Conservation (phyloP, 805 yeast genomes). For the Candida silvatica region DNA sequence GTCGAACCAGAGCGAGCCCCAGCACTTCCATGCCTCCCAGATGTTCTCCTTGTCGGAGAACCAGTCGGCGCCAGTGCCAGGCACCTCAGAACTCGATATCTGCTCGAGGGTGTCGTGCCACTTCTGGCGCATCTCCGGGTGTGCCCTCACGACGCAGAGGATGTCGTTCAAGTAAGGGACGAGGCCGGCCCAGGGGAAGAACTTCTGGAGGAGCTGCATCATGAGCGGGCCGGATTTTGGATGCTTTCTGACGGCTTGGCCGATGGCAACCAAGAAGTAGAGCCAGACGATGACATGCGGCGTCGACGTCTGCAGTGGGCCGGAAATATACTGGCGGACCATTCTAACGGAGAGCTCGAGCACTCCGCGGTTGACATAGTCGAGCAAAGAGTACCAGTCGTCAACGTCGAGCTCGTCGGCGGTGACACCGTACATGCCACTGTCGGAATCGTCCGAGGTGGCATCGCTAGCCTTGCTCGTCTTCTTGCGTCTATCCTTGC, state of each 20-base stretch:
- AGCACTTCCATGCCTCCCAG: constrained; percentile 76
- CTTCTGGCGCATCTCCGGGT: constrained; percentile 12
- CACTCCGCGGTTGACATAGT: constrained; percentile 52
- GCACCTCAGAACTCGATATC: no score
- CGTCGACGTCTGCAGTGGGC: constrained; percentile 62
- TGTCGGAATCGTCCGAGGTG: constrained; percentile 12
- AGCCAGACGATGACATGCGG: constrained; percentile 75
- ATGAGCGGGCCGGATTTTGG: constrained; percentile 41
- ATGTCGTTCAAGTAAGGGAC: constrained; percentile 56
- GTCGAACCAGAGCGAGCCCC: constrained; percentile 83
- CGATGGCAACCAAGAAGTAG: constrained; percentile 59
- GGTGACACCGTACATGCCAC: constrained; percentile 15
- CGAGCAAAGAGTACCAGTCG: constrained; percentile 53
- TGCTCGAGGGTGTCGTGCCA: constrained; percentile 31
- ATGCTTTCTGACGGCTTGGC: constrained; percentile 39
- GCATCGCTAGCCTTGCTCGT: constrained; percentile 5
- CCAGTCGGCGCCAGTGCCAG: no score
- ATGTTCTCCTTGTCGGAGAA: constrained; percentile 53
- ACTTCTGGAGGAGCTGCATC: constrained; percentile 40
- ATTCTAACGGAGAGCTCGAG: constrained; percentile 63
- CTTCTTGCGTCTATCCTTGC: constrained; percentile 47
- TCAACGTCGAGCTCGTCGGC: constrained; percentile 22
- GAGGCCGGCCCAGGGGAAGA: constrained; percentile 64
- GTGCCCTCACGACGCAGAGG: constrained; percentile 27
- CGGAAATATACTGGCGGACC: constrained; percentile 53